Conservation (phyloP, 257 asterid genomes). For the Vinca minor region DNA sequence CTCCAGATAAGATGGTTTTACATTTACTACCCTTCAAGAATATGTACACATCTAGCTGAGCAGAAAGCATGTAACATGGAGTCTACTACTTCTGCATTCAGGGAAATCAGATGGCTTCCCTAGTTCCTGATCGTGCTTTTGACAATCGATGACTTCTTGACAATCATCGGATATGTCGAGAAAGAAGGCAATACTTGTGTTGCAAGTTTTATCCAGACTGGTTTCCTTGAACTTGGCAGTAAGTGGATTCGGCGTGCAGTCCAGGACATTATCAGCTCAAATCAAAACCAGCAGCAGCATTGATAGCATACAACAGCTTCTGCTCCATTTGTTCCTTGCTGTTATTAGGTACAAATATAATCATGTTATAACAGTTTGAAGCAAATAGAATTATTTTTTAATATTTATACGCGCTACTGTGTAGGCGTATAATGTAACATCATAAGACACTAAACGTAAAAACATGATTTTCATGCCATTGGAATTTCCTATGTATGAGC, state of each 20-base stretch:
- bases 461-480: background rate
- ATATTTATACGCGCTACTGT: no score
- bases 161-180: conserved; percentile 1
- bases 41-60: conserved; percentile 20
- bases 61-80: background rate
- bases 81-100: background rate
- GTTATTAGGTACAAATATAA: conserved; percentile 16
- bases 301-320: conserved; percentile 78
- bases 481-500: background rate
- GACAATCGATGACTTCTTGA: background rate
- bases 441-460: no score
- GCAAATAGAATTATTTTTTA: background rate
- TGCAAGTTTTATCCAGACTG: background rate
- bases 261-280: conserved; percentile 46
- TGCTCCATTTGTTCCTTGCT: conserved; percentile 92
- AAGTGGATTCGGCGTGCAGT: conserved; percentile 3
- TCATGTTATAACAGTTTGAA: background rate
- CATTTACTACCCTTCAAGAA: conserved; percentile 20
- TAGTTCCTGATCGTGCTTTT: background rate
- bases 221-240: background rate
- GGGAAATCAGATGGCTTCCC: background rate
- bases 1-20: conserved; percentile 24
- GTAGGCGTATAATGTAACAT: no score
- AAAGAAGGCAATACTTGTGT: background rate
- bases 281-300: conserved; percentile 90